Conservation (phyloP, 176 grass and related monocot species). For the Melocanna baccifera region DNA sequence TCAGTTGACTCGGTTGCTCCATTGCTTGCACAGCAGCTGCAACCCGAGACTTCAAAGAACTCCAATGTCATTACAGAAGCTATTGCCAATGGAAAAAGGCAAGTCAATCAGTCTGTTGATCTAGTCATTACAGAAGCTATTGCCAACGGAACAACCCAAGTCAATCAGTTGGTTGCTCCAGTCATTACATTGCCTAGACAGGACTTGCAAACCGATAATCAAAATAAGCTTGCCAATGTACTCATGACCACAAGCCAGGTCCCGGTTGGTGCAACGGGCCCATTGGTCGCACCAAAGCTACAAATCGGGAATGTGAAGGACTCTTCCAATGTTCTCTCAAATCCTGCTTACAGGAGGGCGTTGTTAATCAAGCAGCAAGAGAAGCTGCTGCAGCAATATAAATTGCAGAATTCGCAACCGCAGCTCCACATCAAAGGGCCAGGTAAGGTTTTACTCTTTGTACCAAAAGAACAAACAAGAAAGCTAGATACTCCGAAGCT, state of each 20-base stretch:
- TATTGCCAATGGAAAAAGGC: not conserved
- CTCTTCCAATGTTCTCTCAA: conserved; percentile 17
- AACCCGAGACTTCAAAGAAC: conserved; percentile 6
- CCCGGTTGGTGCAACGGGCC: not conserved
- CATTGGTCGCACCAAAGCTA: conserved; percentile 28
- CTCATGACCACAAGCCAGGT: conserved; percentile 9
- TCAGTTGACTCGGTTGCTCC: not conserved
- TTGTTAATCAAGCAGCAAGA: conserved; percentile 46
- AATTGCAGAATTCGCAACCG: not conserved
- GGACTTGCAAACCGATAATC: conserved; percentile 1
- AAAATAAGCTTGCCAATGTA: conserved; percentile 1
- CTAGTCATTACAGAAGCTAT: not conserved
- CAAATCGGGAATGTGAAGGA: conserved; percentile 35
- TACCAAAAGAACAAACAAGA: not conserved
- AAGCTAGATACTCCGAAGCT: not conserved
- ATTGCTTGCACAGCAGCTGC: conserved; percentile 9
- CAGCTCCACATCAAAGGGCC: conserved; percentile 49
- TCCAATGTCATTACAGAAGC: not conserved
- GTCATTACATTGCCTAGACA: conserved; percentile 8
- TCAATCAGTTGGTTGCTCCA: conserved; percentile 7
- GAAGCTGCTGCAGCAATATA: conserved; percentile 41
- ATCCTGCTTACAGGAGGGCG: conserved; percentile 15
- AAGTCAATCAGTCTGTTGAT: not conserved
- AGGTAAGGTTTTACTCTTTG: conserved; percentile 26
- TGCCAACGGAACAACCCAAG: not conserved